Evolutionary conservation across 805 yeast species (phyloP), one percentile per base, ranked within the genome.

Genomic region (Yamadazyma phyllophila): DNA sequence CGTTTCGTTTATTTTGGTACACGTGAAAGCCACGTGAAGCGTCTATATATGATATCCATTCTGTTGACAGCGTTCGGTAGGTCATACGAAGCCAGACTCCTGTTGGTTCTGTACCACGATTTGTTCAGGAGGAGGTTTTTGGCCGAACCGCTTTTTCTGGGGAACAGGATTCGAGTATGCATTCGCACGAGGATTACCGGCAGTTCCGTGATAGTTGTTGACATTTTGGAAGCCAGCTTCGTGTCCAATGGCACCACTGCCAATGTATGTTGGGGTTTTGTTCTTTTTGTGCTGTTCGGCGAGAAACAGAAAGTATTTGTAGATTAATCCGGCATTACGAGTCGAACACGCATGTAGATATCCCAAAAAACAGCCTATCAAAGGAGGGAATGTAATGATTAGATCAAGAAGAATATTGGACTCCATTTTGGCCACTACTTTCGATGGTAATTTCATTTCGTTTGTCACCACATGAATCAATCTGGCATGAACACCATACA

Each of bases 301-400:
- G 16, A 56, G 38, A 34, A 49, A 50, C 12, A 48, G 49, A 39
- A 63, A 48, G 44, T 56, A 60, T 12, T 53, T 52, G 60, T 88
- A 89, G 7, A 90, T 74, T 55, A 88, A 57, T 0, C 92, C 91
- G 0, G 96, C 96, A 62, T 92, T 91, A 57, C 97, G 72, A 0
- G 97, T 88, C 7, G 96, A 87, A 59, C 96, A 87, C 2, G 83
- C 87, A 58, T 88, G 80, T 62, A 91, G 48, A 92, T 96, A 91
- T 10, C 87, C 69, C 44, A 90, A 77, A 31, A 90, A 65, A 2
- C 82, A 72, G 1, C 98, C 98, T 29, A 92, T 62, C 3, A 90
- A 53, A 0, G 98, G 98, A 0, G 92, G 83, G 29, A 92, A 68
- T 2, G 91, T 76, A 32, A 91, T 80, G 33, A 86, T 54, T 26